These are phyloP conservation scores for Huntiella decipiens DNA, from an alignment of 2,329 filamentous ascomycete genomes.

Conservation along the genomic window DNA sequence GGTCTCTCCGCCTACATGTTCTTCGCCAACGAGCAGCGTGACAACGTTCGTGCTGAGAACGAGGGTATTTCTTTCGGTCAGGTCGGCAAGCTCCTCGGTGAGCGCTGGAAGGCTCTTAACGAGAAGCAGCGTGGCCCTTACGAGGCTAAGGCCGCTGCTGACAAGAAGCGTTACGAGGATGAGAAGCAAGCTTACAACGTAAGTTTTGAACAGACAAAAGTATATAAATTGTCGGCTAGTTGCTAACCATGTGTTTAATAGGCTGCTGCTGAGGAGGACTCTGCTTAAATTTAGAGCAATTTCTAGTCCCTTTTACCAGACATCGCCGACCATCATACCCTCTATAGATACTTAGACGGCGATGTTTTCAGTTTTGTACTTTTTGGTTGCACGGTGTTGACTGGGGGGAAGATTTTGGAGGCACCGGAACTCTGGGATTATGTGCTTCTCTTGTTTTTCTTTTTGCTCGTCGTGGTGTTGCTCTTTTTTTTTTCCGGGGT, in stretches of 20 bases:
- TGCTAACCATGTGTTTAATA: slow-evolving; percentile 11
- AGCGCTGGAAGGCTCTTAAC: slow-evolving; percentile 93
- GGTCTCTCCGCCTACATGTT: slow-evolving; percentile 99
- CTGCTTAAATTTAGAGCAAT: slow-evolving; percentile 12
- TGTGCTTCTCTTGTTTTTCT: slow-evolving; percentile 2
- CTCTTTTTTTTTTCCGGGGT: slow-evolving; percentile 1
- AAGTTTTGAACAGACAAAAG: slow-evolving; percentile 20
- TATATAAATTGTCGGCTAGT: background rate
- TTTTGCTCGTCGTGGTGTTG: background rate
- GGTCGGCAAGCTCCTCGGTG: slow-evolving; percentile 93
- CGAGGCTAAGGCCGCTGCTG: slow-evolving; percentile 84
- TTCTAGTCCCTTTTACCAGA: slow-evolving; percentile 1
- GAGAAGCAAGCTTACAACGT: slow-evolving; percentile 92
- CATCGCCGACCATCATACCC: slow-evolving; percentile 5
- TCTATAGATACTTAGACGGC: slow-evolving; percentile 7
- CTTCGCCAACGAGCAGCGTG: slow-evolving; percentile 98
- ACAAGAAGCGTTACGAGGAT: slow-evolving; percentile 99
- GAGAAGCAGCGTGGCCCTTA: slow-evolving; percentile 88
- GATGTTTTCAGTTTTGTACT: slow-evolving; percentile 4
- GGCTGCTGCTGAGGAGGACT: slow-evolving; percentile 15
- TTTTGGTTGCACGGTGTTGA: slow-evolving; percentile 8
- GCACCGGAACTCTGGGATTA: slow-evolving; percentile 3
- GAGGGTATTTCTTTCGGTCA: slow-evolving; percentile 94
- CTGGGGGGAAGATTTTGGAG: background rate
- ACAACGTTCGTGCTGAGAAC: slow-evolving; percentile 96